These are phyloP conservation scores for Rubia yunnanensis DNA, from an alignment of 257 asterid genomes.

Conservation along the genomic window DNA sequence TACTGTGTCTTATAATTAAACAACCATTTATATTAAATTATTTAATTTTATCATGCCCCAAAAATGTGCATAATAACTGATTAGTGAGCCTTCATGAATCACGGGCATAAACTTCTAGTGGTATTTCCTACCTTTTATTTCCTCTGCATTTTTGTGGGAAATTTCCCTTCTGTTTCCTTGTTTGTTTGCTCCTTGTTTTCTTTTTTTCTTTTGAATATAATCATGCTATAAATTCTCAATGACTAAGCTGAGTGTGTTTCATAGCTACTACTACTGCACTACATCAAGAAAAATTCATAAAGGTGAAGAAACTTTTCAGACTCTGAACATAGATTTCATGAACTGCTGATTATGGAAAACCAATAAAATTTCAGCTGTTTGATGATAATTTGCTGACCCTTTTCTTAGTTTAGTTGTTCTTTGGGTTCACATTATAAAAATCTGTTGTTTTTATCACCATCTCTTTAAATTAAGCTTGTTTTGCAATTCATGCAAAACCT, in stretches of 20 bases:
- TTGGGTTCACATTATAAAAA: conserved; percentile 2
- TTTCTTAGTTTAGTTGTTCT: neutral
- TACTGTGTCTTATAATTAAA: neutral
- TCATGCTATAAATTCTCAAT: neutral
- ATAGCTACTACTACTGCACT: conserved; percentile 13
- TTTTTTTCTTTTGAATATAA: neutral
- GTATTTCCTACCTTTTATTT: neutral
- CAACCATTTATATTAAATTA: neutral
- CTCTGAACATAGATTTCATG: neutral
- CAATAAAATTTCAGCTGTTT: neutral
- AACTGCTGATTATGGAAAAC: neutral
- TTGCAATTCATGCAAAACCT: neutral
- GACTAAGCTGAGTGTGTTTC: neutral
- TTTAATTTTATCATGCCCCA: neutral
- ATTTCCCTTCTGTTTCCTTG: conserved; percentile 2
- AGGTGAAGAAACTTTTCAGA: conserved; percentile 15
- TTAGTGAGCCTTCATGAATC: neutral
- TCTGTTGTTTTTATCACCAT: neutral
- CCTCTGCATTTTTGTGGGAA: neutral
- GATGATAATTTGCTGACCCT: neutral
- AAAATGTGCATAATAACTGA: too few relatives aligned
- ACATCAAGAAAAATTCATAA: neutral
- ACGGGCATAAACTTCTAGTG: neutral
- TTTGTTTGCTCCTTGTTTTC: neutral
- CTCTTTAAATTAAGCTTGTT: neutral